A percentile compares a stretch with the other conserved stretches of the same genome.
Conservation (phyloP, 2,329 filamentous ascomycete genomes). For the Paecilomyces variotii region DNA sequence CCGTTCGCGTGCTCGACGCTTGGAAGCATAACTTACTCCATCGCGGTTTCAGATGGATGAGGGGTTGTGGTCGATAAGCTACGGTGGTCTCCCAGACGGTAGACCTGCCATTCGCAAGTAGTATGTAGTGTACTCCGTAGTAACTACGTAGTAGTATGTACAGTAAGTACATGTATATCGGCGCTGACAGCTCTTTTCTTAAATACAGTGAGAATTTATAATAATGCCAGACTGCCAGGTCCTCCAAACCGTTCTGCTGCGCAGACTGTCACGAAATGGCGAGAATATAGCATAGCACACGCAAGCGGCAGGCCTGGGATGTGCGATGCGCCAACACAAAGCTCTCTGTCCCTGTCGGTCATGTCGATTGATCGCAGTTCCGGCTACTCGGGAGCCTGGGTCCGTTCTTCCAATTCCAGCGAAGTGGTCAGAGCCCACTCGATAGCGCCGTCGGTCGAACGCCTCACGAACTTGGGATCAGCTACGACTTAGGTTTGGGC, state of each 20-base stretch:
- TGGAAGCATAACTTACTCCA: not conserved
- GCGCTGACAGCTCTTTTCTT: not conserved
- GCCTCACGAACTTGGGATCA: not conserved
- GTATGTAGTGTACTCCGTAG: no score
- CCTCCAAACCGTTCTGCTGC: not conserved
- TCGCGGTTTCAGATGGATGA: not conserved
- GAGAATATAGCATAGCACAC: not conserved
- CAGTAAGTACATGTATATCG: not conserved
- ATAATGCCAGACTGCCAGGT: not conserved
- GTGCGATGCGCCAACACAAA: not conserved
- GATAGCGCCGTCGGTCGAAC: not conserved
- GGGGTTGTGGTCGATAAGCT: not conserved
- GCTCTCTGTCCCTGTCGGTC: not conserved
- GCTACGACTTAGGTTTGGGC: slow-evolving; percentile 3
- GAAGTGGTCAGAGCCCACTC: not conserved
- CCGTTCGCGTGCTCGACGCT: not conserved
- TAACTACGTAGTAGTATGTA: no score
- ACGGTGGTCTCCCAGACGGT: not conserved
- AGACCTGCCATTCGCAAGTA: not conserved
- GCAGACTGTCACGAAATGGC: not conserved
- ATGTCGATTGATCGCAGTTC: not conserved
- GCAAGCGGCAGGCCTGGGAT: not conserved
- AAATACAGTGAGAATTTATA: not conserved
- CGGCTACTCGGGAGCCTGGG: not conserved
- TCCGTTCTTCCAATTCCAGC: not conserved